Evolutionary conservation across 2,329 filamentous ascomycete species (phyloP).

Genomic region (Calonectria hawksworthii): DNA sequence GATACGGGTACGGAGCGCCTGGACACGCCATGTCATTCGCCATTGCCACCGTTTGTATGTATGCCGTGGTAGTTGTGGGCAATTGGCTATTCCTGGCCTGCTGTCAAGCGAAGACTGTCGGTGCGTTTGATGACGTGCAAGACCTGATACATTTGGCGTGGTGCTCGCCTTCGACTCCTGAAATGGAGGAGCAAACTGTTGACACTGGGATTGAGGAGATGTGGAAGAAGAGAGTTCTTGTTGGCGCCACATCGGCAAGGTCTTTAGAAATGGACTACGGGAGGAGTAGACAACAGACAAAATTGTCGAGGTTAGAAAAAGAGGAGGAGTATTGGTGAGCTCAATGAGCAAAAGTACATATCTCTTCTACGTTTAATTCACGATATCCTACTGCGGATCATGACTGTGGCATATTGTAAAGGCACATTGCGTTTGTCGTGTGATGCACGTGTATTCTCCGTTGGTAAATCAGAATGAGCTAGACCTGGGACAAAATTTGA

Average conservation of each 20-base stretch:
- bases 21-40: constrained; percentile 16
- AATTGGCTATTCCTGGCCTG: neutral
- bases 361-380: too few species aligned
- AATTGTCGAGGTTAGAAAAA: neutral
- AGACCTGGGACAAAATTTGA: too few species aligned
- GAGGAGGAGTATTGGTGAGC: neutral
- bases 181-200: constrained; percentile 1
- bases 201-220: neutral
- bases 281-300: neutral
- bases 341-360: too few species aligned
- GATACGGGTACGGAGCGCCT: constrained; percentile 11
- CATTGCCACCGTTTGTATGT: neutral
- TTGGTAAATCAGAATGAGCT: too few species aligned
- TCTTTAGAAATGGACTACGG: neutral
- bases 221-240: constrained; percentile 8
- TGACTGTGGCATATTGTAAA: too few species aligned
- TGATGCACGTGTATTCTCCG: too few species aligned
- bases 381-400: too few species aligned
- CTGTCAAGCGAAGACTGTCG: neutral
- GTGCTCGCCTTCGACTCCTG: neutral
- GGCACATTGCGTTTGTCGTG: too few species aligned
- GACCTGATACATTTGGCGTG: constrained; percentile 14
- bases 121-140: constrained; percentile 11
- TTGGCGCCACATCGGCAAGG: neutral
- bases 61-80: neutral